These are phyloP conservation scores for Mrakia frigida DNA, from an alignment of 768 basidiomycete genomes.

Conservation along the genomic window DNA sequence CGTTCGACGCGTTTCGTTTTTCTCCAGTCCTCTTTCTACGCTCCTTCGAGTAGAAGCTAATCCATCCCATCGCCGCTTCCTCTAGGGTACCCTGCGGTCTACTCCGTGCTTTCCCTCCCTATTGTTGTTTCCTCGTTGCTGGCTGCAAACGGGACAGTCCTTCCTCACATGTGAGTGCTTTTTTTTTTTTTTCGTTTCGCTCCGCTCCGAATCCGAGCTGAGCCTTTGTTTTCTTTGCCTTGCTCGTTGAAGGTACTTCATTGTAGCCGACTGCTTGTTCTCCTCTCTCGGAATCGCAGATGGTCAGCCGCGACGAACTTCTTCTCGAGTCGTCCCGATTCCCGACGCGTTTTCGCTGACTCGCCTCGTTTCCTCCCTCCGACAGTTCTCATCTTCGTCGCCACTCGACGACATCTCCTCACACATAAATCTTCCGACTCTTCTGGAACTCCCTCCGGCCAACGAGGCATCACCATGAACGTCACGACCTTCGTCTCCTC, in stretches of 20 bases:
- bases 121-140: not conserved
- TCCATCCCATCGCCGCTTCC: not conserved
- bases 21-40: too few relatives aligned
- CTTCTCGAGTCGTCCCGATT: too few relatives aligned
- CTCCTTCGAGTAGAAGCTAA: not conserved
- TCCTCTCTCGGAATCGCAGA: not conserved
- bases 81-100: not conserved
- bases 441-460: not conserved
- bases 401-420: not conserved
- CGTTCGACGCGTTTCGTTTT: too few relatives aligned
- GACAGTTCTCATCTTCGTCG: not conserved
- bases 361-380: not conserved
- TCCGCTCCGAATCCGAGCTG: too few relatives aligned
- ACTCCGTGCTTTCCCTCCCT: not conserved
- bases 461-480: not conserved
- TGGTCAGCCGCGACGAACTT: too few relatives aligned
- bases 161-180: not conserved
- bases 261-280: not conserved
- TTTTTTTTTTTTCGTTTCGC: not conserved
- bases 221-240: not conserved
- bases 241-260: not conserved
- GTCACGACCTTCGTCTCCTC: slow-evolving; percentile 1
- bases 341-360: not conserved
- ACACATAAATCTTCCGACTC: not conserved
- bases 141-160: not conserved